Percentiles rank a stretch among this genome's conserved stretches.
Conservation (phyloP, 345 rosid species). For the Euphorbia peplus region DNA sequence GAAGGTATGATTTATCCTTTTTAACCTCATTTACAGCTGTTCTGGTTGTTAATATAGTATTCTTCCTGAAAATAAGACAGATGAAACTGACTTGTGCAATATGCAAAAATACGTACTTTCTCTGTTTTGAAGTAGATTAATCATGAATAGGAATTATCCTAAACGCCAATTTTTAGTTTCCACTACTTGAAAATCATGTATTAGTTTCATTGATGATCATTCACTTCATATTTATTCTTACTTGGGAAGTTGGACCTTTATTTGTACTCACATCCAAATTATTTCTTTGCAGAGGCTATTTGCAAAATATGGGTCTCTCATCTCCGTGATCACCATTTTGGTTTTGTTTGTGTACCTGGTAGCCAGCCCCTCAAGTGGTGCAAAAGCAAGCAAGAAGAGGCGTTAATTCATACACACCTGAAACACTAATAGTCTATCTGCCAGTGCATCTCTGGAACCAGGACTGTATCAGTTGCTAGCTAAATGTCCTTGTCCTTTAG, state of each 20-base stretch:
- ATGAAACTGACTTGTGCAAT: not conserved
- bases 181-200: not conserved
- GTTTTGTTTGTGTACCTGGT: constrained; percentile 68
- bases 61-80: not conserved
- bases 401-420: constrained; percentile 33
- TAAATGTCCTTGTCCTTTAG: not conserved
- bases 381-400: constrained; percentile 83
- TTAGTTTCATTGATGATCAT: not conserved
- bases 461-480: constrained; percentile 1
- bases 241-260: not conserved
- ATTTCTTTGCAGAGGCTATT: constrained; percentile 64
- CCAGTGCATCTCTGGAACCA: not conserved
- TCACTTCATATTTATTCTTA: not conserved
- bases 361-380: constrained; percentile 51
- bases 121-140: not conserved
- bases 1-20: constrained; percentile 55
- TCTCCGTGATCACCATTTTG: constrained; percentile 73
- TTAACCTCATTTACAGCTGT: not conserved
- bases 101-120: not conserved
- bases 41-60: not conserved
- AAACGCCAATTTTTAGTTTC: not conserved
- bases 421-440: not conserved
- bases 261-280: not conserved
- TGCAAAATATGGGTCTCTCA: constrained; percentile 74
- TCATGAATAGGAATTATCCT: not conserved